Evolutionary conservation across 352 stramenopile species (phyloP), one percentile per base, ranked within the genome.

Genomic region (Phytophthora constricta): DNA sequence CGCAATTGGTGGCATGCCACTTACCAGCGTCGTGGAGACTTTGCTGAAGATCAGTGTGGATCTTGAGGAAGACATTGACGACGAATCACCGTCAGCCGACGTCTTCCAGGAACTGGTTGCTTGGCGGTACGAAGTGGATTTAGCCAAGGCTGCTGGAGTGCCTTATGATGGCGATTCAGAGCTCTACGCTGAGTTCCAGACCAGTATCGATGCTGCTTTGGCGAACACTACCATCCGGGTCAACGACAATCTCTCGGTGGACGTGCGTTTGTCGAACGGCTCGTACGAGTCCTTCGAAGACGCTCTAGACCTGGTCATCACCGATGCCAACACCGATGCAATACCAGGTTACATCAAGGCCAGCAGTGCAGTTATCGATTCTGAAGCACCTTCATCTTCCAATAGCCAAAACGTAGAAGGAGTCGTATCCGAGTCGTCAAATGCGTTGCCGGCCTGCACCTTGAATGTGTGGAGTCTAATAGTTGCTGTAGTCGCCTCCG

Each of bases 11-110:
- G 77, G 76, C 4, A 65, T 90, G 54, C 72, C 76, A 13, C 58
- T 90, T 16, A 83, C 84, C 26, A 77, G 64, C 39, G 77, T 61
- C 4, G 74, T 77, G 4, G 80, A 90, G 43, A 89, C 77, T n/a
- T 63, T 90, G 37, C 65, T 89, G 27, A 89, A 87, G 59, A 85
- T 90, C 50, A 77, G 72, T 53, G 70, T 82, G 16, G 74, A 84
- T 62, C 55, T 84, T 5, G 53, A 73, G 2, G 43, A 75, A 39
- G 58, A 59, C 2, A 11, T 42, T 2, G 57, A 75, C 17, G 43
- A 68, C 22, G 27, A 60, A 33, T 62, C 49, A 1, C 76, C 82
- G 5, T 75, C 72, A 9, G 46, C 58, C 2, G 53, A 65, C 3
- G 62, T 68, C 41, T 84, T 89, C 23, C 58, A 75, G 39, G 56